Evolutionary conservation across 169 alveolate species (phyloP).

Genomic region (Plasmodium relictum): DNA sequence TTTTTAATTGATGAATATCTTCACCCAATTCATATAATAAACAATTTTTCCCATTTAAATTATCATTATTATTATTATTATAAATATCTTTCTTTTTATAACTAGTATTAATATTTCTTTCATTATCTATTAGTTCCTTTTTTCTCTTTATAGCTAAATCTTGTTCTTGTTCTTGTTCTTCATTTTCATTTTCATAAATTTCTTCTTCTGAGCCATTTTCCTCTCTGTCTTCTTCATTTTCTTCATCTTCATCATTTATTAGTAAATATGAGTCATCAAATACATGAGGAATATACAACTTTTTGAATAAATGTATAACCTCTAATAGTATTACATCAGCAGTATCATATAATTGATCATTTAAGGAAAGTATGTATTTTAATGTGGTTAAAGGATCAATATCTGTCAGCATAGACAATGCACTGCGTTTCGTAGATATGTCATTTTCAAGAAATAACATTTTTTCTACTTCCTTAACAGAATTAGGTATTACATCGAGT

Average conservation of each 20-base stretch:
- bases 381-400: constrained; percentile 91
- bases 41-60: constrained; percentile 25
- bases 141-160: background rate
- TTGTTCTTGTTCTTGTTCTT: background rate
- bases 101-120: background rate
- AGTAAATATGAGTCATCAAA: constrained; percentile 73
- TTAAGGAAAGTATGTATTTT: constrained; percentile 86
- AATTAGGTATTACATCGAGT: constrained; percentile 90
- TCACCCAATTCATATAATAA: constrained; percentile 34
- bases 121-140: background rate
- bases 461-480: constrained; percentile 86
- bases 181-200: background rate
- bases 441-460: constrained; percentile 90
- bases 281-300: constrained; percentile 80
- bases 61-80: background rate
- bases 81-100: background rate
- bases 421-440: constrained; percentile 94
- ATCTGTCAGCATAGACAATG: constrained; percentile 91
- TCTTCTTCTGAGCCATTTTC: background rate
- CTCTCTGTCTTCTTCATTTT: constrained; percentile 22
- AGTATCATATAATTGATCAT: constrained; percentile 83
- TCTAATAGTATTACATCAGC: constrained; percentile 89
- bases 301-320: constrained; percentile 90
- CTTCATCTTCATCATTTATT: constrained; percentile 54
- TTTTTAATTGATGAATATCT: constrained; percentile 74